Conservation (phyloP, 805 yeast genomes). For the Nakazawaea anatomiae region DNA sequence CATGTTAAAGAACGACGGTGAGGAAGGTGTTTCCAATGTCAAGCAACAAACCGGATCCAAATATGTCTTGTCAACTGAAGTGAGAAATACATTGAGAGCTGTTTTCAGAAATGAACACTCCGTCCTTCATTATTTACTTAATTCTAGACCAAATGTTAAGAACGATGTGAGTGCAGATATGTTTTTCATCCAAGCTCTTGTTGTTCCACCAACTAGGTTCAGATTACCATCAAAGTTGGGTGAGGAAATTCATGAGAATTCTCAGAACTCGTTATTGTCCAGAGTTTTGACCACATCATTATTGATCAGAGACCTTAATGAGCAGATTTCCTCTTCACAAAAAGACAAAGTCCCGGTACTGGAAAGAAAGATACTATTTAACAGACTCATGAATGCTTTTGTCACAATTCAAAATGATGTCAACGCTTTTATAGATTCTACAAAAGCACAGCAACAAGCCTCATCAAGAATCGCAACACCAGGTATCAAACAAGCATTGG, state of each 20-base stretch:
- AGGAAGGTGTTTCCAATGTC: constrained; percentile 37
- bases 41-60: constrained; percentile 71
- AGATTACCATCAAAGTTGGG: constrained; percentile 96
- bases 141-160: constrained; percentile 61
- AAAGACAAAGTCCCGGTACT: constrained; percentile 57
- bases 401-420: constrained; percentile 94
- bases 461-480: constrained; percentile 70
- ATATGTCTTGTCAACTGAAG: constrained; percentile 83
- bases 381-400: constrained; percentile 91
- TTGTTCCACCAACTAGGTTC: constrained; percentile 96
- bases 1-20: constrained; percentile 43
- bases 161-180: constrained; percentile 59
- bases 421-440: constrained; percentile 86
- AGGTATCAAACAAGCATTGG: constrained; percentile 95
- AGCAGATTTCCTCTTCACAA: constrained; percentile 63
- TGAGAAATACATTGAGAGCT: constrained; percentile 68
- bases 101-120: constrained; percentile 72
- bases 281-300: constrained; percentile 75
- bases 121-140: constrained; percentile 69
- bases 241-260: constrained; percentile 91
- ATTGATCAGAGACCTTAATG: constrained; percentile 83
- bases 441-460: constrained; percentile 76
- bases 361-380: constrained; percentile 72
- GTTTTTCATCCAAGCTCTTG: constrained; percentile 82
- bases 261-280: constrained; percentile 84